Evolutionary conservation across 1,284 basidiomycete species (phyloP).

Genomic region (Marasmius fiardii): DNA sequence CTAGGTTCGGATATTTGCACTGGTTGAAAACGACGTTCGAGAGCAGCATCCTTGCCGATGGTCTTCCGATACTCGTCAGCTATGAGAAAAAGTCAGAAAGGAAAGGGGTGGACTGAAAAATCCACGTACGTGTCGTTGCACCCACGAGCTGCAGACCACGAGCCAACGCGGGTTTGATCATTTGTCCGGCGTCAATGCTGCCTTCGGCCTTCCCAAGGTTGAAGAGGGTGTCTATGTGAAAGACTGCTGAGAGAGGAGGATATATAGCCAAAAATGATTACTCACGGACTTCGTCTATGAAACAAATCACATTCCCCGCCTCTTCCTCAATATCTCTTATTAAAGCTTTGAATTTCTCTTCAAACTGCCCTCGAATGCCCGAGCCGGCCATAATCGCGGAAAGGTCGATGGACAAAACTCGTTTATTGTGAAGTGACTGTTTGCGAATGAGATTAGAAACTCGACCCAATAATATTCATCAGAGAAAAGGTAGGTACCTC

Average conservation of each 20-base stretch:
- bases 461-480: neutral
- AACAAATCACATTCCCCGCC: conserved; percentile 76
- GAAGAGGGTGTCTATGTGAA: conserved; percentile 62
- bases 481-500: conserved; percentile 49
- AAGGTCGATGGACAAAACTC: conserved; percentile 80
- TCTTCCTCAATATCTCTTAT: conserved; percentile 87
- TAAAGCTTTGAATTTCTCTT: conserved; percentile 88
- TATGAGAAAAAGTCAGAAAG: conserved; percentile 21
- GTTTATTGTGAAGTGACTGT: conserved; percentile 75
- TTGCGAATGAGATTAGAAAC: conserved; percentile 23
- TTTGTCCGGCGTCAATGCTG: conserved; percentile 87
- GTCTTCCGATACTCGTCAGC: conserved; percentile 90
- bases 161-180: conserved; percentile 88
- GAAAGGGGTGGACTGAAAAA: neutral
- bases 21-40: conserved; percentile 89
- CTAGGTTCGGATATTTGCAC: conserved; percentile 86
- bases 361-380: conserved; percentile 87
- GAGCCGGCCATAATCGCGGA: conserved; percentile 83
- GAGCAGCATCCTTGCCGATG: conserved; percentile 89
- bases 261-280: conserved; percentile 18
- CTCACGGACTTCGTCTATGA: conserved; percentile 90
- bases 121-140: conserved; percentile 74
- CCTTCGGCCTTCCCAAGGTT: conserved; percentile 91
- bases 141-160: conserved; percentile 85
- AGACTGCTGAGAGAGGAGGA: neutral